Evolutionary conservation across 768 basidiomycete genomes (phyloP), one percentile per base, ranked within the genome.

Genomic region (Trametes meyenii): DNA sequence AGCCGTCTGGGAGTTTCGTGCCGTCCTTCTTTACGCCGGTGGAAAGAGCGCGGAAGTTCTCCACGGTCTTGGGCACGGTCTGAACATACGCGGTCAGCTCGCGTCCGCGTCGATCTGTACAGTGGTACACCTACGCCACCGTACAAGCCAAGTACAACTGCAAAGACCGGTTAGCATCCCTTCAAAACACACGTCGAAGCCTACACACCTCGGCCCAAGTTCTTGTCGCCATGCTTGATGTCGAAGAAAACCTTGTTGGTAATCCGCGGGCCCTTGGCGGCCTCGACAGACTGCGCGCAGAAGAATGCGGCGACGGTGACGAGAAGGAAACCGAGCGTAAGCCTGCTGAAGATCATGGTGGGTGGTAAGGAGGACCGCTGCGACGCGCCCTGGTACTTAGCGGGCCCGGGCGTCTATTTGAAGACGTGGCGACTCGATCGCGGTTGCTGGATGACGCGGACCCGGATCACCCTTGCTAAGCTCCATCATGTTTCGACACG

Each of bases 241-340:
- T 97, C 95, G 72, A 98, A 97, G 81, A 87, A 97, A 67, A 97
- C 89, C 77, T 90, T 94, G 83, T 91, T 79, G 48, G 96, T 97
- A 69, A 98, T 88, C 77, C 82, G 87, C 14, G 96, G 96, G 16
- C 90, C 88, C 69, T 93, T 96, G 35, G 85, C 83, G 13, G 94
- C 94, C 66, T 94, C 89, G 10, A 77, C 92, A 35, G 85, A 81
- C 71, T 86, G 84, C 4, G 82, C 83, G 68, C 85, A 89, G 77
- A 92, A 86, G 69, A 91, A 77, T 0, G 89, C 86, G 11, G 83
- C 84, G 58, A 92, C 54, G 26, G 88, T 81, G 45, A 89, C 76
- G 55, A 87, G 72, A 48, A 89, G 70, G 63, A 92, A 81, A 38
- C 81, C 81, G 60, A 90, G 73, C 17, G 85, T 83, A 50, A 87